A percentile compares a stretch with the other conserved stretches of the same genome.
Conservation (phyloP, 73 alveolate genomes). For the Tetrahymena elliotti region DNA sequence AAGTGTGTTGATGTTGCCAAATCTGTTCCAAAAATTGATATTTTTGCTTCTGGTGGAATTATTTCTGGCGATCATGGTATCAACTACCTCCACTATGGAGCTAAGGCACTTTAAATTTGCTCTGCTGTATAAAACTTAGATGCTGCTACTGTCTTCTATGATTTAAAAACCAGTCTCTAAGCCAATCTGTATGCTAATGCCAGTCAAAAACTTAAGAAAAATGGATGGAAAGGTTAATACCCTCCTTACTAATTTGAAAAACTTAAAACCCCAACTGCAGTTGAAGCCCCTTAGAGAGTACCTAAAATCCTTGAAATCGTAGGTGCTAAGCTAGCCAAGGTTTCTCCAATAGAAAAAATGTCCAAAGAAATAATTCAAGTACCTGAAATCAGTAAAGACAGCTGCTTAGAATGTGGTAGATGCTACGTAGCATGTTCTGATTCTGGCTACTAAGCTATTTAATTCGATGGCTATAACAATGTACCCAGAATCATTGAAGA, state of each 20-base stretch:
- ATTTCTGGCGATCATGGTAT: slow-evolving; percentile 51
- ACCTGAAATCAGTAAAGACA: slow-evolving; percentile 41
- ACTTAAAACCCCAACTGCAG: background rate
- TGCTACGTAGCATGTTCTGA: slow-evolving; percentile 51
- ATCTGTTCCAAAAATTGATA: slow-evolving; percentile 37
- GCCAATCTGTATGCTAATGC: slow-evolving; percentile 36
- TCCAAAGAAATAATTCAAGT: slow-evolving; percentile 21
- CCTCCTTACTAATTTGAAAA: slow-evolving; percentile 25
- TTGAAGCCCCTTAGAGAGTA: background rate
- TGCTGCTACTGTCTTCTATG: slow-evolving; percentile 50
- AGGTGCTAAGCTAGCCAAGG: slow-evolving; percentile 44
- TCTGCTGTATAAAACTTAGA: slow-evolving; percentile 50
- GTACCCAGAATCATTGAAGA: slow-evolving; percentile 46
- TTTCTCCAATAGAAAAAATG: slow-evolving; percentile 43
- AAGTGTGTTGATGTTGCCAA: slow-evolving; percentile 55
- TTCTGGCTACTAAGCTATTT: slow-evolving; percentile 49
- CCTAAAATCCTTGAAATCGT: slow-evolving; percentile 16
- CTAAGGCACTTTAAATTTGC: slow-evolving; percentile 46
- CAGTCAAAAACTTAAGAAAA: slow-evolving; percentile 14
- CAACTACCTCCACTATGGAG: slow-evolving; percentile 43
- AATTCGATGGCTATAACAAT: slow-evolving; percentile 39
- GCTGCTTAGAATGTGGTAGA: slow-evolving; percentile 52
- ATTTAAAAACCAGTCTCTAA: slow-evolving; percentile 40
- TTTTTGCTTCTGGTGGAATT: slow-evolving; percentile 52
- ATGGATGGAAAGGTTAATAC: slow-evolving; percentile 53